These are phyloP conservation scores for Phytomonas sp. DNA, from an alignment of 208 protist species.

Conservation along the genomic window DNA sequence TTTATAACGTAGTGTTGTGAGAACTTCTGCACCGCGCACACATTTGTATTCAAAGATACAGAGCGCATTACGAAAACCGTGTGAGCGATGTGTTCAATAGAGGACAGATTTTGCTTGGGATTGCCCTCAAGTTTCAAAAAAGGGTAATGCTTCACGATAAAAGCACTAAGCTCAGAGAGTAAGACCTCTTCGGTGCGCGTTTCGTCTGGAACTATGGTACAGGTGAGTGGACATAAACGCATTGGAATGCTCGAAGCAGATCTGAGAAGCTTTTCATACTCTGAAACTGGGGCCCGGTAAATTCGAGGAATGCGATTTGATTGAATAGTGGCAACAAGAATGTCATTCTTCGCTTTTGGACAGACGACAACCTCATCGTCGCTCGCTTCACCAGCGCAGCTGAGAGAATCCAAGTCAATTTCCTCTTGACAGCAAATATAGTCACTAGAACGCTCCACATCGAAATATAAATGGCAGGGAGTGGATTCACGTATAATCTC, in stretches of 20 bases:
- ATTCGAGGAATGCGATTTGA: neutral
- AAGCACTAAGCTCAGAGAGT: constrained; percentile 31
- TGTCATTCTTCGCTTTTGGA: constrained; percentile 1
- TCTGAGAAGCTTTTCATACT: neutral
- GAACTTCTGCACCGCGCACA: constrained; percentile 38
- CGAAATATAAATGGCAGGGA: constrained; percentile 78
- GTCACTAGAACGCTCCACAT: constrained; percentile 69
- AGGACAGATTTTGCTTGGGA: neutral
- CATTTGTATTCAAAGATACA: constrained; percentile 3
- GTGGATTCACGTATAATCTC: constrained; percentile 67
- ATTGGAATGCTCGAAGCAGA: constrained; percentile 3
- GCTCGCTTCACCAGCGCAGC: neutral
- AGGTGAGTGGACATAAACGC: constrained; percentile 16
- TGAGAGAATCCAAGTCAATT: constrained; percentile 16
- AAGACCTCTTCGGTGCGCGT: constrained; percentile 23
- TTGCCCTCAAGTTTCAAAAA: constrained; percentile 6
- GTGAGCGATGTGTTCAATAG: constrained; percentile 9
- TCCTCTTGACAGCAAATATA: constrained; percentile 16
- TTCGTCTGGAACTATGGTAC: constrained; percentile 33
- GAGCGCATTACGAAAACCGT: constrained; percentile 54
- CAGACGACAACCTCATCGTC: constrained; percentile 12
- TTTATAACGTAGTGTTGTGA: constrained; percentile 82
- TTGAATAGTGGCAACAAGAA: constrained; percentile 8
- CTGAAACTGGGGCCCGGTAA: constrained; percentile 1
- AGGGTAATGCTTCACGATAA: constrained; percentile 29